A percentile compares a stretch with the other conserved stretches of the same genome.
Conservation (phyloP, 192 early-diverging fungal genomes). For the Backusella sp. region DNA sequence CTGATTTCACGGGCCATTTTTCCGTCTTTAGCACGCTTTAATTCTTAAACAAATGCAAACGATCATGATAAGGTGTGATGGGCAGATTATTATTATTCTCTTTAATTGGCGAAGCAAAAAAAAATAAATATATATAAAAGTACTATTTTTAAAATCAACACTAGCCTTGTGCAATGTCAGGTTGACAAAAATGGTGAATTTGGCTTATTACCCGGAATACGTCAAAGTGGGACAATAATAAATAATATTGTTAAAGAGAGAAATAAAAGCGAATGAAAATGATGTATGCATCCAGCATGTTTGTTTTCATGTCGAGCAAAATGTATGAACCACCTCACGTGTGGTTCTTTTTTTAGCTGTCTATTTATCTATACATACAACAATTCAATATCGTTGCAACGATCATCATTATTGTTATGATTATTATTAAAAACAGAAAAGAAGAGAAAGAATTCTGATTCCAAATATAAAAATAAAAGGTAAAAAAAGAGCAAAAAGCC, state of each 20-base stretch:
- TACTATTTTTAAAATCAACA: neutral
- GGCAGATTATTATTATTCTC: neutral
- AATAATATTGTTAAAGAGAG: neutral
- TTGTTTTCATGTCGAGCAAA: neutral
- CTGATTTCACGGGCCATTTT: neutral
- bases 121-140: neutral
- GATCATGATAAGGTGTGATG: neutral
- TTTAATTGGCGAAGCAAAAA: neutral
- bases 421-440: constrained; percentile 3
- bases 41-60: neutral
- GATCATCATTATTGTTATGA: neutral
- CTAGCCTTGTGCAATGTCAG: neutral
- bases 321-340: neutral
- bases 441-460: neutral
- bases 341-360: neutral
- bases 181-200: neutral
- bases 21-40: neutral
- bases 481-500: neutral
- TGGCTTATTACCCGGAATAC: neutral
- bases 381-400: neutral
- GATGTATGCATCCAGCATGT: neutral
- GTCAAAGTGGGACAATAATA: neutral
- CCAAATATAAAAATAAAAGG: neutral
- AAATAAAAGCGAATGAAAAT: neutral
- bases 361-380: neutral